A percentile compares a stretch with the other conserved stretches of the same genome.
These are phyloP conservation scores for Ascodesmis nigricans DNA, from an alignment of 495 filamentous ascomycete genomes.

Conservation along the genomic window DNA sequence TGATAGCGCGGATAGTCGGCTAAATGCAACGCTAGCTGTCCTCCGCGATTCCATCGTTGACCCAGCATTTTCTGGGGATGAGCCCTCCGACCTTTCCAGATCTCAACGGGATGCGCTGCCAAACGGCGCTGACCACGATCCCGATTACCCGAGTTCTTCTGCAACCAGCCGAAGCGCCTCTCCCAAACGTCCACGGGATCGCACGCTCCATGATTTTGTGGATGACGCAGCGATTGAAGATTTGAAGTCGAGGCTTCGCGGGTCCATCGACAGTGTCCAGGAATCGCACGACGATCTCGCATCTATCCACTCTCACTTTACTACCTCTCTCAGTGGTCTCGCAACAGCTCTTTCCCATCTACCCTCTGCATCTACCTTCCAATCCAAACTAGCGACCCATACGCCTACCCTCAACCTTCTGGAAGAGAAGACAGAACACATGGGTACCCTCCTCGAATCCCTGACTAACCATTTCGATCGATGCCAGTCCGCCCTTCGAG, in stretches of 20 bases:
- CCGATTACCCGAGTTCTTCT: too few relatives aligned
- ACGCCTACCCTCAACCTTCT: slow-evolving; percentile 45
- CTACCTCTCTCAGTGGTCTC: slow-evolving; percentile 40
- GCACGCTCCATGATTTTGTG: slow-evolving; percentile 71
- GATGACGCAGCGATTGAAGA: slow-evolving; percentile 57
- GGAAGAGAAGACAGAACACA: slow-evolving; percentile 56
- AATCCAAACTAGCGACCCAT: slow-evolving; percentile 30
- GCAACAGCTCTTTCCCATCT: slow-evolving; percentile 32
- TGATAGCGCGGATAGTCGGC: slow-evolving; percentile 48
- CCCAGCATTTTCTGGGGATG: slow-evolving; percentile 47
- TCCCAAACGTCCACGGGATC: slow-evolving; percentile 39
- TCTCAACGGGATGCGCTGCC: too few relatives aligned
- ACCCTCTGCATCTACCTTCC: slow-evolving; percentile 19
- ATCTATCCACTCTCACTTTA: slow-evolving; percentile 26
- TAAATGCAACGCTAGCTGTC: slow-evolving; percentile 46
- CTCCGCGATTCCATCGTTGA: slow-evolving; percentile 55
- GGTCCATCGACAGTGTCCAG: slow-evolving; percentile 21
- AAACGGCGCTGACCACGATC: too few relatives aligned
- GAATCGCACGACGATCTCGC: slow-evolving; percentile 13
- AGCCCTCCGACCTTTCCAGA: slow-evolving; percentile 6
- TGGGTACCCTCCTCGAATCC: slow-evolving; percentile 60
- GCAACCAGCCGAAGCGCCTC: slow-evolving; percentile 5
- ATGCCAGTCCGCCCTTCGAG: slow-evolving; percentile 75
- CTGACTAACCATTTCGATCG: slow-evolving; percentile 86
- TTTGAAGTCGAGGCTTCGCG: slow-evolving; percentile 20